A percentile compares a stretch with the other conserved stretches of the same genome.
Evolutionary conservation across 805 yeast genomes (phyloP).

Genomic region (Kuraishia borneana): DNA sequence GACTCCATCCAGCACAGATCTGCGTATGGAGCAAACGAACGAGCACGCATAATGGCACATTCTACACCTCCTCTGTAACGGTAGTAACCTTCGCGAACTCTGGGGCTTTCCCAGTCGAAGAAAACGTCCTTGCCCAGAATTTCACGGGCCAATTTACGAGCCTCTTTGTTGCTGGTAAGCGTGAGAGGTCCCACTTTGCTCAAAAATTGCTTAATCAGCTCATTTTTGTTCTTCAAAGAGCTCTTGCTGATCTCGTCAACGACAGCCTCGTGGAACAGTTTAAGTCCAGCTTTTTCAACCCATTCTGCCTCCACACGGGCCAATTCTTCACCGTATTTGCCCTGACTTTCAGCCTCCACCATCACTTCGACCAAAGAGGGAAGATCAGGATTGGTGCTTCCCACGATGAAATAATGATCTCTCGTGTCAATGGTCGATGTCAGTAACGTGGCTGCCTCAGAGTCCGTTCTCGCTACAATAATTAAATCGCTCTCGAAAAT

Average conservation of each 20-base stretch:
- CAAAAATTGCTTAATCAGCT: slow-evolving; percentile 53
- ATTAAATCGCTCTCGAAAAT: slow-evolving; percentile 80
- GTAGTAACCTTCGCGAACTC: slow-evolving; percentile 96
- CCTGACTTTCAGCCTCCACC: slow-evolving; percentile 71
- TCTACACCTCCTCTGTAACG: slow-evolving; percentile 93
- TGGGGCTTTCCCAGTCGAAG: slow-evolving; percentile 92
- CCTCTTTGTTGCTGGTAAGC: slow-evolving; percentile 68
- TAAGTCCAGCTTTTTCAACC: slow-evolving; percentile 73
- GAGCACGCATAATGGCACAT: slow-evolving; percentile 94
- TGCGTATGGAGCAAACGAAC: slow-evolving; percentile 90
- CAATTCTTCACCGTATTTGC: slow-evolving; percentile 61
- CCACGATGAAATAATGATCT: slow-evolving; percentile 87
- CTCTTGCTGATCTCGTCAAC: slow-evolving; percentile 66
- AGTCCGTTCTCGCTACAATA: slow-evolving; percentile 91
- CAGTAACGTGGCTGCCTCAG: slow-evolving; percentile 93
- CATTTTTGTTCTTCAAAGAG: slow-evolving; percentile 43
- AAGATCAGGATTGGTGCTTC: slow-evolving; percentile 78
- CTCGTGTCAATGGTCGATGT: slow-evolving; percentile 91
- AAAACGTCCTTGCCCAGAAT: slow-evolving; percentile 72
- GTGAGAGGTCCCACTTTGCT: slow-evolving; percentile 65
- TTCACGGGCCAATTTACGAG: slow-evolving; percentile 62
- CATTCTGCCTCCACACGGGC: slow-evolving; percentile 72
- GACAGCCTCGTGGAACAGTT: slow-evolving; percentile 86
- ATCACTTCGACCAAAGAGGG: slow-evolving; percentile 66
- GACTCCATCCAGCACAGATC: slow-evolving; percentile 99